Conservation (phyloP, 306 rosid genomes). For the Vicia sativa region DNA sequence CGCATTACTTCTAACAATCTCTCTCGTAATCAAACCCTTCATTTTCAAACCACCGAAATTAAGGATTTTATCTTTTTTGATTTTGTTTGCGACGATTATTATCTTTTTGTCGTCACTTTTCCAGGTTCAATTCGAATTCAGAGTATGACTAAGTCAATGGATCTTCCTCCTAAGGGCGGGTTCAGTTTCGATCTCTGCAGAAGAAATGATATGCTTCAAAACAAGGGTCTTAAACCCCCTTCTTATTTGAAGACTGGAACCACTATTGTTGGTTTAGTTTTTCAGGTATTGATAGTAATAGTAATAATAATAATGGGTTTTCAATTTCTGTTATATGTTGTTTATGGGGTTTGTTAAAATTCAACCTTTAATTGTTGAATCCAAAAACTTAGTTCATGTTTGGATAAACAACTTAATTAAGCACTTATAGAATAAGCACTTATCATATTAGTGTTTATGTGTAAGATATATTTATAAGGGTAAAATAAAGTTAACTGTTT, state of each 20-base stretch:
- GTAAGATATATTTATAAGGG: no score
- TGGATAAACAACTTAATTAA: no score
- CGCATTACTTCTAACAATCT: no score
- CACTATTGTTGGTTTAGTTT: constrained; percentile 85
- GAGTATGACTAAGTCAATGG: constrained; percentile 60
- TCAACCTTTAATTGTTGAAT: constrained; percentile 3
- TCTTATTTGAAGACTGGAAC: constrained; percentile 88
- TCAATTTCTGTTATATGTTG: background rate
- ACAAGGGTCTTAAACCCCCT: constrained; percentile 64
- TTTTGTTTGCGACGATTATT: background rate
- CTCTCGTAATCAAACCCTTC: no score
- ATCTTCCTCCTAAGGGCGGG: constrained; percentile 86
- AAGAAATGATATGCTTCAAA: constrained; percentile 79
- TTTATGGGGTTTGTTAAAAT: background rate
- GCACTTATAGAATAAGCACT: no score
- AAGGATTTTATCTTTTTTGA: no score
- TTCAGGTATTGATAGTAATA: constrained; percentile 48
- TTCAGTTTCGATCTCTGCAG: constrained; percentile 88
- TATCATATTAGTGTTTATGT: no score
- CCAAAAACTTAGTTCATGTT: background rate
- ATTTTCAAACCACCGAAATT: no score
- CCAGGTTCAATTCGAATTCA: constrained; percentile 42
- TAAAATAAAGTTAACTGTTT: no score
- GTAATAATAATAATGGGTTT: background rate
- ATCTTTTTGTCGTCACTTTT: background rate